phyloP scores from a whole-genome alignment of 2,329 filamentous ascomycete species.

The Furcasterigmium sp. region DNA sequence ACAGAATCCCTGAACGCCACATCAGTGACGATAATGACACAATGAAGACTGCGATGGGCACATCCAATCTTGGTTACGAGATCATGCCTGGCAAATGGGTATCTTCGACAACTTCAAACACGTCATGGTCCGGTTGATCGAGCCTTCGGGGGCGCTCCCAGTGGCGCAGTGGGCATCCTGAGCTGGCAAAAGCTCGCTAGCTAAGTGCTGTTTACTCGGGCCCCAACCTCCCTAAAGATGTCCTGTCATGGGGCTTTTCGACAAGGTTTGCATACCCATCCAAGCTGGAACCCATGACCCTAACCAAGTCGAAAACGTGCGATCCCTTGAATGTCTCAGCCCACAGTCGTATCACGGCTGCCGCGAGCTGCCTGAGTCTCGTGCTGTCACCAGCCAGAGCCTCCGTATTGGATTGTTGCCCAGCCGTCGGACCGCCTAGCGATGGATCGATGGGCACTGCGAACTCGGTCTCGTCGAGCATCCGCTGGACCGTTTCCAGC shows the following conservation, averaged over 20 bases:
- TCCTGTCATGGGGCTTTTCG: constrained; percentile 47
- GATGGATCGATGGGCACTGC: constrained; percentile 55
- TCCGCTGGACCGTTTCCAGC: constrained; percentile 49
- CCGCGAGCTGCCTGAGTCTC: constrained; percentile 50
- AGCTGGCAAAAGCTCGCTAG: no score
- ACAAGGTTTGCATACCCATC: constrained; percentile 53
- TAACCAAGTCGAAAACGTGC: constrained; percentile 56
- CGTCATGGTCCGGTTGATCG: no score
- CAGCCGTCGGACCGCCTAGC: constrained; percentile 33
- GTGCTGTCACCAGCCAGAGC: constrained; percentile 40
- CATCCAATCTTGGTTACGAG: no score
- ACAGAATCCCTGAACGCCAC: no score
- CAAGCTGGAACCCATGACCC: constrained; percentile 51
- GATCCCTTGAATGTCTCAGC: constrained; percentile 57
- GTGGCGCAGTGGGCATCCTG: no score
- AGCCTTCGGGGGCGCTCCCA: no score
- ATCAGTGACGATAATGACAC: no score
- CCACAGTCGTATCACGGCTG: constrained; percentile 55
- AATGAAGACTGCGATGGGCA: no score
- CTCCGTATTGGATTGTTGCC: constrained; percentile 32
- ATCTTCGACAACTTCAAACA: no score
- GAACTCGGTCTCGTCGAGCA: constrained; percentile 59
- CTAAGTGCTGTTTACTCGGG: no score
- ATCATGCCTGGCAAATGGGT: no score
- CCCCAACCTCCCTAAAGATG: constrained; percentile 31